phyloP scores from a whole-genome alignment of 148 eudicot genomes.

The Cornus kousa region DNA sequence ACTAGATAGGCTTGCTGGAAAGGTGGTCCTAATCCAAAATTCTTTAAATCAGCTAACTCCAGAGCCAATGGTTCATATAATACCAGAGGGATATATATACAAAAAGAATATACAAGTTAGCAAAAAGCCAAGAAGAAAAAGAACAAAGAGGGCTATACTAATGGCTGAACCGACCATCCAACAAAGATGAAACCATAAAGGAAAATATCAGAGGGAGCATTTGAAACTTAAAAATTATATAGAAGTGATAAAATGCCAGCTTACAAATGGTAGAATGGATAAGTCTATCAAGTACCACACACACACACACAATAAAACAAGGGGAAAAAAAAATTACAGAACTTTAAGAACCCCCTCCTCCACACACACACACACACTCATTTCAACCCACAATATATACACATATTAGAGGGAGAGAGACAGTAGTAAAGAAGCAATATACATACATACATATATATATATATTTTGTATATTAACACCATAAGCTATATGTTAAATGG shows the following conservation, averaged over 20 bases:
- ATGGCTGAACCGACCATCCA: constrained; percentile 5
- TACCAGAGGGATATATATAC: constrained; percentile 16
- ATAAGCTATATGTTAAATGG: too few species aligned
- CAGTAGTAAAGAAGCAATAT: too few species aligned
- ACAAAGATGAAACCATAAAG: constrained; percentile 15
- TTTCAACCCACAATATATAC: too few species aligned
- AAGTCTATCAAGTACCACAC: constrained; percentile 21
- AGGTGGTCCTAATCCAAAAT: too few species aligned
- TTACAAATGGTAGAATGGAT: constrained; percentile 26
- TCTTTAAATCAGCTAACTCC: constrained; percentile 24
- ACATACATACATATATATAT: too few species aligned
- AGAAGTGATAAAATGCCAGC: constrained; percentile 20
- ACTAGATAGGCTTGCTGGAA: constrained; percentile 2
- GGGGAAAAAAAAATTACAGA: background rate
- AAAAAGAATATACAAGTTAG: constrained; percentile 20
- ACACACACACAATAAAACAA: constrained; percentile 16
- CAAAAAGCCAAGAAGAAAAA: constrained; percentile 45
- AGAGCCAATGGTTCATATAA: constrained; percentile 42
- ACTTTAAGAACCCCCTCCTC: background rate
- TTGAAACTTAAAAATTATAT: constrained; percentile 15
- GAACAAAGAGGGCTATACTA: constrained; percentile 13
- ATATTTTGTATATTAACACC: too few species aligned
- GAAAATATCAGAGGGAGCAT: constrained; percentile 18
- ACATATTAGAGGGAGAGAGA: too few species aligned
- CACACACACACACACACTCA: too few species aligned